Conservation (phyloP, 805 yeast species). For the Saccharomycopsis fibuligera region DNA sequence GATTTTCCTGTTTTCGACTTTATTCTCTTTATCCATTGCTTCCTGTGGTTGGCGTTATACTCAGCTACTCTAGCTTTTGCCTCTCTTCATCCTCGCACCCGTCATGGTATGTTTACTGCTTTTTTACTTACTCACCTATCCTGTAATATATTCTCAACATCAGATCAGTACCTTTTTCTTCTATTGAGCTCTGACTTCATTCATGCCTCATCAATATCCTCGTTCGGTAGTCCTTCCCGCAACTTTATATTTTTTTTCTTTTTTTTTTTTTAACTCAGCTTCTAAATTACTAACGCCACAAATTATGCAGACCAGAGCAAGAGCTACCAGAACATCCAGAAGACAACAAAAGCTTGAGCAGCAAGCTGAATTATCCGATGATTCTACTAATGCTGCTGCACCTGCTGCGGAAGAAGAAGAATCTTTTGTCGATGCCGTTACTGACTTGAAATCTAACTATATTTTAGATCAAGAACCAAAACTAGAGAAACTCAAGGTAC, state of each 20-base stretch:
- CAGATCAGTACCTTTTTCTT: too few species aligned
- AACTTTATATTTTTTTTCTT: too few species aligned
- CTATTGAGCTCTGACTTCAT: too few species aligned
- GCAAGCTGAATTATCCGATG: not conserved
- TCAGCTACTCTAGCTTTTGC: not conserved
- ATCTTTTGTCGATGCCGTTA: too few species aligned
- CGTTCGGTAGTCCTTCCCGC: too few species aligned
- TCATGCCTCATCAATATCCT: too few species aligned
- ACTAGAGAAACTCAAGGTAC: constrained; percentile 13
- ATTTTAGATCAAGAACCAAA: constrained; percentile 20
- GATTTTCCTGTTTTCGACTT: not conserved
- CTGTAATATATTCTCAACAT: not conserved
- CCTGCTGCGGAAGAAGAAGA: not conserved
- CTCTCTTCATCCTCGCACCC: not conserved
- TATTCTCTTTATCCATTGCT: too few species aligned
- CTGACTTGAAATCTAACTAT: constrained; percentile 7
- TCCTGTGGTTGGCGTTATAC: too few species aligned
- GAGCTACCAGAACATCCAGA: not conserved
- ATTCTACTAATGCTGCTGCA: not conserved
- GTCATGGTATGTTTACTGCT: not conserved
- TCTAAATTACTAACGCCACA: not conserved
- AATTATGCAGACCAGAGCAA: not conserved
- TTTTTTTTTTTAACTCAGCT: too few species aligned
- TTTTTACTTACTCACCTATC: not conserved
- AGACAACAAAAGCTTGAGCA: not conserved